Evolutionary conservation across 2,329 filamentous ascomycete species (phyloP), one percentile per base, ranked within the genome.

Genomic region (Neocucurbitaria cava): DNA sequence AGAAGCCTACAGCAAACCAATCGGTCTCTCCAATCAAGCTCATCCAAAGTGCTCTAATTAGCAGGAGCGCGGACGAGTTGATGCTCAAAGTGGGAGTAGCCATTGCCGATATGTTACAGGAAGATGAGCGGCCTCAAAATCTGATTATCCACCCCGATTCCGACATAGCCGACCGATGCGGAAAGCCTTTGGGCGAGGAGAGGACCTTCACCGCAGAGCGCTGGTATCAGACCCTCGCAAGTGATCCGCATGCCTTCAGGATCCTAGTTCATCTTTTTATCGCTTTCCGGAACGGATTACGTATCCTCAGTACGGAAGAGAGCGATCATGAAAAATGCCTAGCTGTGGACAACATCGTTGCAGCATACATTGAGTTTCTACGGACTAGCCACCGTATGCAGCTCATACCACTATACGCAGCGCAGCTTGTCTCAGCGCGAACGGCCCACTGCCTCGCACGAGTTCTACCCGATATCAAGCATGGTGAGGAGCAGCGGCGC

Each of bases 341-440:
- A 30, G 49, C 65, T 15, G 84, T 88, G 61, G 89, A 96, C 68
- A 91, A 90, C 66, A 86, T 94, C 42, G 81, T 97, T 47, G 87
- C 89, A 1, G 88, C 86, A 3, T 98, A 98, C 72, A 89, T 96
- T 50, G 89, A 90, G 65, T 88, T 90, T 56, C 78, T 99, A 33
- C 87, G 90, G 39, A 82, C 89, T 42, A 85, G 86, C 15, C 86
- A 87, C 30, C 85, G 95, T 49, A 86, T 89, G 54, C 88, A 94
- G 58, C 78, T 95, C 38, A 89, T 96, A 50, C 93, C 95, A 0
- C 80, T 96, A 0, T 99, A 99, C 74, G 93, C 91, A 58, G 92
- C 92, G 8, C 88, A 91, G 65, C 81, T 99, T 11, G 82, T 85
- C 9, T 78, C 82, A 6, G 79, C 85, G 11, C 83, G 89, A 58